Evolutionary conservation across 192 early-diverging fungal genomes (phyloP).

Genomic region (Gigaspora rosea): DNA sequence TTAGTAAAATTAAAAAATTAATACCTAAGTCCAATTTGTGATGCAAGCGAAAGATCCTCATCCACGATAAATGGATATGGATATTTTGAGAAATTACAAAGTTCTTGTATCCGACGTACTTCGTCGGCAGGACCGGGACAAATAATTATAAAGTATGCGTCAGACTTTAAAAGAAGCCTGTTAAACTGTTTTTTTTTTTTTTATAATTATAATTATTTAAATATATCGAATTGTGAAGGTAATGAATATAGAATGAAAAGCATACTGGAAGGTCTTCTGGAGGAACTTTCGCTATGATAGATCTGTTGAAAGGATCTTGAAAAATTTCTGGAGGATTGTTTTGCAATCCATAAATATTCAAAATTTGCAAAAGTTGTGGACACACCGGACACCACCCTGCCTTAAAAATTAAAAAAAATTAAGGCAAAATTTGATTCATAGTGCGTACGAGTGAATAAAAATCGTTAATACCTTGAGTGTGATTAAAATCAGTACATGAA

Average conservation of each 20-base stretch:
- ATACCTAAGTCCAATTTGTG: slow-evolving; percentile 3
- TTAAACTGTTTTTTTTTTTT: background rate
- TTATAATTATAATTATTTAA: background rate
- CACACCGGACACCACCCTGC: slow-evolving; percentile 19
- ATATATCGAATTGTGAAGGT: background rate
- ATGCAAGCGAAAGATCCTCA: slow-evolving; percentile 19
- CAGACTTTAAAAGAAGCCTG: background rate
- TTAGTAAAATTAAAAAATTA: background rate
- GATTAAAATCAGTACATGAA: background rate
- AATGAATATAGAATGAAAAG: background rate
- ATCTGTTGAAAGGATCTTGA: slow-evolving; percentile 1
- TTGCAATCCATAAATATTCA: slow-evolving; percentile 22
- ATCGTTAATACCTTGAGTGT: slow-evolving; percentile 9
- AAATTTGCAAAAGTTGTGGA: background rate
- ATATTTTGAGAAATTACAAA: slow-evolving; percentile 3
- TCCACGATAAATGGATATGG: slow-evolving; percentile 24
- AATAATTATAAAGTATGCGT: slow-evolving; percentile 22
- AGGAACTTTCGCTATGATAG: background rate
- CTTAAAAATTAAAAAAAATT: background rate
- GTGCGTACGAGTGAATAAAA: background rate
- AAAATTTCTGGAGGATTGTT: background rate
- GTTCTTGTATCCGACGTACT: background rate
- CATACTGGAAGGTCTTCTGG: background rate
- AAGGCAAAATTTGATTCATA: background rate
- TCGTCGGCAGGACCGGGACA: background rate